phyloP scores from a whole-genome alignment of 2,329 filamentous ascomycete species.

The Ascocoryne sarcoides region DNA sequence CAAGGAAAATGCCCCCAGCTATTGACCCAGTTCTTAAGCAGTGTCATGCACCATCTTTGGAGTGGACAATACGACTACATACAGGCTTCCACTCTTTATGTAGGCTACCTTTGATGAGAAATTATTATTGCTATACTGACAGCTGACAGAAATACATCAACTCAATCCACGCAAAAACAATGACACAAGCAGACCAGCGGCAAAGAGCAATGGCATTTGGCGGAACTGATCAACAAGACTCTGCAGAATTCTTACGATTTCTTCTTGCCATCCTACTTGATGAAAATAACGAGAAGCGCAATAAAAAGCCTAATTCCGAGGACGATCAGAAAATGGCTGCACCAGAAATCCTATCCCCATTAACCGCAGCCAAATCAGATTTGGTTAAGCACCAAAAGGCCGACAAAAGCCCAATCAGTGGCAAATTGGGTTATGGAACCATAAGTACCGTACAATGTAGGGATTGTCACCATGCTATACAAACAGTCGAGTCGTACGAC shows the following conservation, averaged over 20 bases:
- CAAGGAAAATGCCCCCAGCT: constrained; percentile 45
- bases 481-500: too few relatives aligned
- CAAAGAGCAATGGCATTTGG: constrained; percentile 44
- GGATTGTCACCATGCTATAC: not conserved
- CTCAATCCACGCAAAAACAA: constrained; percentile 8
- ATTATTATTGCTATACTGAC: constrained; percentile 4
- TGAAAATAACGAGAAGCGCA: constrained; percentile 68
- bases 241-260: constrained; percentile 82
- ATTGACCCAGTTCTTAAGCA: constrained; percentile 50
- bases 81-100: constrained; percentile 48
- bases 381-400: not conserved
- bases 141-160: constrained; percentile 18
- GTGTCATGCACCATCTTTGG: constrained; percentile 39
- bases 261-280: constrained; percentile 74
- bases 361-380: constrained; percentile 1
- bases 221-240: constrained; percentile 64
- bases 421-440: not conserved
- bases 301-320: constrained; percentile 36
- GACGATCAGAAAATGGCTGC: constrained; percentile 26
- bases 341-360: constrained; percentile 5
- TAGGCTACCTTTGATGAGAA: constrained; percentile 29
- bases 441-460: not conserved
- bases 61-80: constrained; percentile 30
- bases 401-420: constrained; percentile 1
- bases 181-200: not conserved